Evolutionary conservation across 1,284 basidiomycete genomes (phyloP), one percentile per base, ranked within the genome.

Genomic region (Apiotrichum sp.): DNA sequence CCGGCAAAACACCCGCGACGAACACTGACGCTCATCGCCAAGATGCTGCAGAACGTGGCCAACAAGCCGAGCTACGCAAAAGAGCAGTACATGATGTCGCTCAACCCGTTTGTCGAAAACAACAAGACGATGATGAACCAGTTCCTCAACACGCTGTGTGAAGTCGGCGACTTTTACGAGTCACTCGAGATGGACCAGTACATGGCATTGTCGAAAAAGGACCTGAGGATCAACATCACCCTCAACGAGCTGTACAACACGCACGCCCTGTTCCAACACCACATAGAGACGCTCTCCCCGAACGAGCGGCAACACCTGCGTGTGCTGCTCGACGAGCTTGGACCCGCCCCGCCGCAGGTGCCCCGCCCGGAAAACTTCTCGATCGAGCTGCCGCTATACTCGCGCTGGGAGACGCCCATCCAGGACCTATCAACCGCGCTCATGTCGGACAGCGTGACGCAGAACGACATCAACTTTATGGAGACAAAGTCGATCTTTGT

Each of bases 401-500:
- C 89, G 65, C 90, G 96, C 32, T 99, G 96, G 96, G 96, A 99
- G 79, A 98, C 93, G 16, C 93, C 93, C 3, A 92, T 98, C 55
- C 93, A 98, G 69, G 96, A 98, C 70, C 86, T 98, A 49, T 91
- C 95, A 57, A 92, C 87, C 22, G 91, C 95, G 1, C 83, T 99
- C 63, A 95, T 98, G 86, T 80, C 80, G 3, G 83, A 84, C 65
- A 93, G 93, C 77, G 88, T 99, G 41, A 98, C 96, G 29, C 92
- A 93, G 56, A 92, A 89, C 71, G 96, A 99, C 77, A 95, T 99
- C 83, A 83, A 98, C 29, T 99, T 98, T 80, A 98, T 98, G 92
- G 96, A 99, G 75, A 89, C 96, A 61, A 99, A 99, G 80, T 97
- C 95, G 22, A 97, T 98, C 71, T 95, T 99, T 71, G 96, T 98